Evolutionary conservation across 495 filamentous ascomycete genomes (phyloP).

Genomic region (Lepraria neglecta): DNA sequence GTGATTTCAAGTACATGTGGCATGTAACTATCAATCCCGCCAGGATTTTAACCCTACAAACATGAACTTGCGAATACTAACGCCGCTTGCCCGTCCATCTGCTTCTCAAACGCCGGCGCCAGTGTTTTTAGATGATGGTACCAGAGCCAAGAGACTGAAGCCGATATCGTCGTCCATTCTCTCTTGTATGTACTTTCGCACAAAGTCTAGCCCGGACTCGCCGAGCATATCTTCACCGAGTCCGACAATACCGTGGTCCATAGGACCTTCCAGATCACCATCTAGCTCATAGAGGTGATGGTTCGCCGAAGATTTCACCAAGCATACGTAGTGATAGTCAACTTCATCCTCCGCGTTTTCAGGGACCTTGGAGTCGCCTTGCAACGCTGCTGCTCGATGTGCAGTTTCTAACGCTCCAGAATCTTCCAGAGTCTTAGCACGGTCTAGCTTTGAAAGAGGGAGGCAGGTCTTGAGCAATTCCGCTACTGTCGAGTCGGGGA

Average conservation of each 20-base stretch:
- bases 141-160: too few species aligned
- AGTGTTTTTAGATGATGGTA: too few species aligned
- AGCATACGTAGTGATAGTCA: slow-evolving; percentile 18
- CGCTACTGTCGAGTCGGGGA: background rate
- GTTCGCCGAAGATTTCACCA: slow-evolving; percentile 19
- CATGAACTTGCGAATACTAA: too few species aligned
- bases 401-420: slow-evolving; percentile 5
- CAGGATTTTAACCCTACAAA: too few species aligned
- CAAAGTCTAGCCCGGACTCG: too few species aligned
- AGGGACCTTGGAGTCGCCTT: slow-evolving; percentile 12
- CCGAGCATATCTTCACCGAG: background rate
- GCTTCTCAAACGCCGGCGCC: too few species aligned
- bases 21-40: too few species aligned
- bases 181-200: too few species aligned
- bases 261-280: background rate
- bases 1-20: too few species aligned
- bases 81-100: too few species aligned
- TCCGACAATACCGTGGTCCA: slow-evolving; percentile 1
- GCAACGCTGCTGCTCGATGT: slow-evolving; percentile 5
- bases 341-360: slow-evolving; percentile 13
- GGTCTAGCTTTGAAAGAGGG: background rate
- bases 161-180: too few species aligned
- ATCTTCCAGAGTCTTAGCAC: slow-evolving; percentile 5
- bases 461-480: background rate
- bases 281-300: slow-evolving; percentile 2